Conservation (phyloP, 192 early-diverging fungal genomes). For the Powellomyces hirtus region DNA sequence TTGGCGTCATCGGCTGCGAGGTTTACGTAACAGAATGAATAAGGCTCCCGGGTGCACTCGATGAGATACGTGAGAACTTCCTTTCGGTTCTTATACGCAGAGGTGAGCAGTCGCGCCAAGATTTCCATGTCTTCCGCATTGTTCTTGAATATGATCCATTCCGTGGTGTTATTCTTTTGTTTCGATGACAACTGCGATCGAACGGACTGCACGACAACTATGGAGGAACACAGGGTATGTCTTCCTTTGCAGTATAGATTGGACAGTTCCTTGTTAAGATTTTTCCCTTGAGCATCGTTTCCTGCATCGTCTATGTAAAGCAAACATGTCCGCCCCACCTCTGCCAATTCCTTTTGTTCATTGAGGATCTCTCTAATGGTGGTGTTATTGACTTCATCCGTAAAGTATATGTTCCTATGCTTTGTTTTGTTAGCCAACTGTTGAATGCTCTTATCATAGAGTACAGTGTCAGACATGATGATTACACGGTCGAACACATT, state of each 20-base stretch:
- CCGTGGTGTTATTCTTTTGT: constrained; percentile 9
- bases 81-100: background rate
- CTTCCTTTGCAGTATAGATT: constrained; percentile 13
- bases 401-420: constrained; percentile 17
- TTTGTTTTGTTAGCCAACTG: constrained; percentile 11
- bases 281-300: constrained; percentile 13
- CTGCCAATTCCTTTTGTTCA: constrained; percentile 4
- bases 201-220: constrained; percentile 14
- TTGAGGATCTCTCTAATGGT: constrained; percentile 8
- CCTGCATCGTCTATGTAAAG: constrained; percentile 25
- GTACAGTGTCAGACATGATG: constrained; percentile 19
- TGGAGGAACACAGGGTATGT: background rate
- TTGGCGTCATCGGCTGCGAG: background rate
- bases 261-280: constrained; percentile 9
- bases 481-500: constrained; percentile 12
- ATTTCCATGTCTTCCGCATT: constrained; percentile 10
- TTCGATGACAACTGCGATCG: constrained; percentile 10
- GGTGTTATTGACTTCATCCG: constrained; percentile 13
- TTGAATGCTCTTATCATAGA: background rate
- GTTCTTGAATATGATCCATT: constrained; percentile 18
- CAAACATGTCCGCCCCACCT: background rate
- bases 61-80: constrained; percentile 8
- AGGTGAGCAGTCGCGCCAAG: background rate
- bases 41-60: constrained; percentile 10
- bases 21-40: constrained; percentile 10